Percentiles rank a stretch among this genome's conserved stretches.
phyloP scores from a whole-genome alignment of 345 rosid species.

The Bruguiera sexangula region DNA sequence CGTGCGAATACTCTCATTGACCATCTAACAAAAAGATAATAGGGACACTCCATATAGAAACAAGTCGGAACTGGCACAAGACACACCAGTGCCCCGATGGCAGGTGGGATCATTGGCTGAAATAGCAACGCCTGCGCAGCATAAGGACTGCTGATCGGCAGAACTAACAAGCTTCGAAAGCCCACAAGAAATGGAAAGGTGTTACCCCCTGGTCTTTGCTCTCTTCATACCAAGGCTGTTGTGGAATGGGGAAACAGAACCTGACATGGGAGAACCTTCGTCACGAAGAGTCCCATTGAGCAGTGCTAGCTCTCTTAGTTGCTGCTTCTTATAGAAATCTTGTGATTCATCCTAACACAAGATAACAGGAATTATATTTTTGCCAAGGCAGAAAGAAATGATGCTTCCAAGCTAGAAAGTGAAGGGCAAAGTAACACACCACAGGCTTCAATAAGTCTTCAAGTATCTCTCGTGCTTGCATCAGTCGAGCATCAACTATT shows the following conservation, averaged over 20 bases:
- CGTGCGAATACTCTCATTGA: slow-evolving; percentile 11
- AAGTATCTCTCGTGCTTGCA: slow-evolving; percentile 92
- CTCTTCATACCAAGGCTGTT: slow-evolving; percentile 93
- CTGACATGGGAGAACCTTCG: slow-evolving; percentile 92
- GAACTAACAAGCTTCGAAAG: slow-evolving; percentile 29
- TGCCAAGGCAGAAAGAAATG: not conserved
- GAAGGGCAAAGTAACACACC: slow-evolving; percentile 36
- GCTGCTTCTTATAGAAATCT: slow-evolving; percentile 93
- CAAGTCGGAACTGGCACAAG: slow-evolving; percentile 38
- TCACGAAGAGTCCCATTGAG: slow-evolving; percentile 89
- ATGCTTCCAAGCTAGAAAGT: not conserved
- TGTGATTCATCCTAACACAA: slow-evolving; percentile 78
- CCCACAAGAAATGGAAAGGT: slow-evolving; percentile 15
- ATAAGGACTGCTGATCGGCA: slow-evolving; percentile 25
- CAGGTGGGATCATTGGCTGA: slow-evolving; percentile 39
- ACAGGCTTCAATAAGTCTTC: slow-evolving; percentile 88
- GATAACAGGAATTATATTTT: not conserved
- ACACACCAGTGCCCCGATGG: slow-evolving; percentile 43
- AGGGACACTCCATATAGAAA: slow-evolving; percentile 39
- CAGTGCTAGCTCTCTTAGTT: slow-evolving; percentile 89
- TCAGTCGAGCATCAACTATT: slow-evolving; percentile 78
- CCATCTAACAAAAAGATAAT: slow-evolving; percentile 19
- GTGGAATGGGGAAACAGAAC: slow-evolving; percentile 83
- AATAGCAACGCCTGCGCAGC: slow-evolving; percentile 27
- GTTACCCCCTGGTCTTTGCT: slow-evolving; percentile 86